Evolutionary conservation across 75 land plant genomes (phyloP), one percentile per base, ranked within the genome.

Genomic region (Isoetes taiwanensis): DNA sequence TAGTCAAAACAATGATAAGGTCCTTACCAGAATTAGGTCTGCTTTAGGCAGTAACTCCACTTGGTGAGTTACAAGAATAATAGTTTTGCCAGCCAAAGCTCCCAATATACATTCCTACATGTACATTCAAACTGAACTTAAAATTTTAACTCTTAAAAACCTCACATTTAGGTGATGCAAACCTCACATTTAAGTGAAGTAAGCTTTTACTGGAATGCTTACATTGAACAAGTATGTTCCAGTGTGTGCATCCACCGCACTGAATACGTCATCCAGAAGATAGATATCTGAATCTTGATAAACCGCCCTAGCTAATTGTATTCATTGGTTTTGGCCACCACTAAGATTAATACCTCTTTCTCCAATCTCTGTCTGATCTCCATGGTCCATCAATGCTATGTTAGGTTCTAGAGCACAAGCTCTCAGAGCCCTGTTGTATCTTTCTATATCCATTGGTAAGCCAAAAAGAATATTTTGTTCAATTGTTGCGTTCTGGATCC

Each of bases 401-500:
- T 46, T 23, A 16, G 16, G 50, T 19, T 46, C 50, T 19, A 46
- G n/a, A 4, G 50, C 50, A 46, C 50, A 46, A 5, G 50, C 5
- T 3, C 50, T 5, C 12, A 46, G 25, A 6, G n/a, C 50, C 25
- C 21, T 23, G 23, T 6, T 8, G 16, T 46, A 46, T 19, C 50
- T 46, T 23, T 19, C 19, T 23, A 6, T 46, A 23, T 46, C 50
- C 50, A 46, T 46, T 46, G 50, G 50, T n/a, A 46, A 46, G 6
- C 50, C 50, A n/a, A 46, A 46, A 6, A 46, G n/a, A 46, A 46
- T 46, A n/a, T 46, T 46, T 6, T 46, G 25, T 46, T 46, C 50
- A 46, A 46, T 46, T n/a, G 50, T 46, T n/a, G 50, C 50, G 16
- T 46, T 46, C 16, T 46, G 50, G 16, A 46, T 46, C 50, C 50